Base-by-base conservation (phyloP, 2,329 filamentous ascomycete species). In the Trichoderma pleuroti region DNA sequence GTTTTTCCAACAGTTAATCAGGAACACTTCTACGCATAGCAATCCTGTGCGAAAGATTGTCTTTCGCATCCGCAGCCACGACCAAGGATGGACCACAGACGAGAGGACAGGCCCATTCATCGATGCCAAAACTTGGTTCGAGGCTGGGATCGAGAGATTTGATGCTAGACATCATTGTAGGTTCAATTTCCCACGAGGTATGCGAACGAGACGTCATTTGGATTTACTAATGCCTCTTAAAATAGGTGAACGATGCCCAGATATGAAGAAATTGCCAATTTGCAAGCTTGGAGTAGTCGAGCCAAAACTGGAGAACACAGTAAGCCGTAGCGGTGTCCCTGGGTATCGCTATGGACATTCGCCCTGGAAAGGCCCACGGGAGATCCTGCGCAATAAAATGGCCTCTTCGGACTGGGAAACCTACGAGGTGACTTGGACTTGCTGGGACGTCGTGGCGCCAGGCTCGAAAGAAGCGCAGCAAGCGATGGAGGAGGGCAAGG, bases 121-220 rank as follows among this genome's bases (percentile, higher is more conserved):
- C 82, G 81, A 2, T 82, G 87, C 88, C 0, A 88, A 80, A 78
- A 88, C 88, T 0, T 91, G 89, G 89, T 90, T 90, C 71, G 88
- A 90, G 70, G 87, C 84, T 18, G 89, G 89, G 0, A 76, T 89
- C 12, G 89, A 91, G 78, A 82, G 83, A 4, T 86, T 88, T 52
- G 85, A 86, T 57, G 80, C 80, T 24, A 75, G 74, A 16, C 61
- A 62, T 34, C 18, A 14, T 2, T 66, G 70, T 70, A 49, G 56
- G 70, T 52, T 9, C 11, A 10, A 9, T 2, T 9, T 4, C 8
- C 28, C 16, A 4, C 2, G 4, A 32, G 1, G 4, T n/a, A 24
- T 6, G 9, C 8, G 7, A 32, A 64, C 16, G 18, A 64, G 54
- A 7, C 18, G 46, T 3, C 21, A 14, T 36, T 18, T 7, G 24